These are phyloP conservation scores for Helotiales sp. DNA, from an alignment of 2,329 filamentous ascomycete genomes.

Conservation along the genomic window DNA sequence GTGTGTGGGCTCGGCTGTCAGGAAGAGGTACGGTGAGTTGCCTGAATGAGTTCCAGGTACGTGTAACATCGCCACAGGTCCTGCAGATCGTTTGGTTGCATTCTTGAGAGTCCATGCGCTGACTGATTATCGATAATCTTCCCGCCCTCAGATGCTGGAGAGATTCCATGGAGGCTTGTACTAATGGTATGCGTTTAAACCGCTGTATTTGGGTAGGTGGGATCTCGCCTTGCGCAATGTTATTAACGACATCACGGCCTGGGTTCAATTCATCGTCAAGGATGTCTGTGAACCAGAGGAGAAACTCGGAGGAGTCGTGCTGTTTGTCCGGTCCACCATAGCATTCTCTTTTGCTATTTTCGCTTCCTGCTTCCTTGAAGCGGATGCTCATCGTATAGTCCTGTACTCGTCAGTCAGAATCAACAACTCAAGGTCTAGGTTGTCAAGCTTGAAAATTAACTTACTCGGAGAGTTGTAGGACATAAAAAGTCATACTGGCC, in stretches of 20 bases:
- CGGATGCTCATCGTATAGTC: conserved; percentile 33
- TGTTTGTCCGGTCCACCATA: conserved; percentile 75
- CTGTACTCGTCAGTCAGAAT: conserved; percentile 28
- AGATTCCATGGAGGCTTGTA: not conserved
- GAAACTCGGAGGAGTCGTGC: conserved; percentile 91
- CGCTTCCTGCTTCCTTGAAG: conserved; percentile 12
- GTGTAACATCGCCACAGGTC: not conserved
- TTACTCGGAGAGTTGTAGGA: conserved; percentile 62
- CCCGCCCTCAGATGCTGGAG: not conserved
- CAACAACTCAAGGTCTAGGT: not conserved
- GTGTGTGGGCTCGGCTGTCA: not conserved
- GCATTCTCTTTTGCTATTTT: conserved; percentile 15
- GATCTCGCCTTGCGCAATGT: conserved; percentile 42
- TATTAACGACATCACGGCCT: conserved; percentile 57
- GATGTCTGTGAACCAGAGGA: conserved; percentile 79
- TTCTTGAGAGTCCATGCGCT: conserved; percentile 7
- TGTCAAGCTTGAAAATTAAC: conserved; percentile 29
- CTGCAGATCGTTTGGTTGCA: conserved; percentile 3
- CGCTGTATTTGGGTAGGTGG: conserved; percentile 43
- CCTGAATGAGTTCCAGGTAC: not conserved
- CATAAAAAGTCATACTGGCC: conserved; percentile 49
- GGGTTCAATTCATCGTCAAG: conserved; percentile 86
- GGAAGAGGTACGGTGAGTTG: not conserved
- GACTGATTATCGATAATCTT: not conserved
- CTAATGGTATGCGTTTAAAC: not conserved